These are phyloP conservation scores for Hanseniaspora opuntiae DNA, from an alignment of 805 yeast species.

Conservation along the genomic window DNA sequence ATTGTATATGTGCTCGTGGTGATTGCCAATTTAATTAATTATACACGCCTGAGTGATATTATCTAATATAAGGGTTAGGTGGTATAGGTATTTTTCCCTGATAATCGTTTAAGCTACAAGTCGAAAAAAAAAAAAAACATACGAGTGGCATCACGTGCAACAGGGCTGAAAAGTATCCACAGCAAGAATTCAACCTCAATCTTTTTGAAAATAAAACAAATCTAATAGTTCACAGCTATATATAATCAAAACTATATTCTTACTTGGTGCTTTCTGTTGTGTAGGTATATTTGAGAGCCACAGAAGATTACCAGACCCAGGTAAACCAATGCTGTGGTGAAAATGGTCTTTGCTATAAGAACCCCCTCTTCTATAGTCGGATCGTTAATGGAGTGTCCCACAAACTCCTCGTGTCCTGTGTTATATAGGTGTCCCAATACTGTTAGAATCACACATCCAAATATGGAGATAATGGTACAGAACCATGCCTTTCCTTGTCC, in stretches of 20 bases:
- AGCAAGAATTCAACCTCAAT: too few species aligned
- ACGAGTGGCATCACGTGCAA: too few species aligned
- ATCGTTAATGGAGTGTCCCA: constrained; percentile 69
- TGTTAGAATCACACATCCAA: constrained; percentile 76
- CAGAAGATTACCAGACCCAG: constrained; percentile 71
- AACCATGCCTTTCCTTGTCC: constrained; percentile 84
- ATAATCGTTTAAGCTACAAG: too few species aligned
- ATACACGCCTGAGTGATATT: too few species aligned
- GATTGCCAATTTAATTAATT: too few species aligned
- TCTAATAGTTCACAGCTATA: neutral
- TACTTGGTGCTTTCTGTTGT: constrained; percentile 37
- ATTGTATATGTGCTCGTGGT: neutral
- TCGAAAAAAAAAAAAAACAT: too few species aligned
- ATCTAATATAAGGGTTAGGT: too few species aligned
- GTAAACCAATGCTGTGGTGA: constrained; percentile 79
- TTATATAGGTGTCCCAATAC: constrained; percentile 74
- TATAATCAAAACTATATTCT: constrained; percentile 1
- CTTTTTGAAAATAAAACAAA: neutral
- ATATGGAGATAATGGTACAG: constrained; percentile 84
- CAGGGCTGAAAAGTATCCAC: too few species aligned
- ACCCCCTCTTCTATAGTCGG: constrained; percentile 68
- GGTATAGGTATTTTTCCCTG: too few species aligned
- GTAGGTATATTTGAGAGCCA: constrained; percentile 64
- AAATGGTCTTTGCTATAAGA: constrained; percentile 85
- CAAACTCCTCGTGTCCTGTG: constrained; percentile 73